phyloP scores from a whole-genome alignment of 2,329 filamentous ascomycete genomes.

The Paracorniculantispora psalliotae region DNA sequence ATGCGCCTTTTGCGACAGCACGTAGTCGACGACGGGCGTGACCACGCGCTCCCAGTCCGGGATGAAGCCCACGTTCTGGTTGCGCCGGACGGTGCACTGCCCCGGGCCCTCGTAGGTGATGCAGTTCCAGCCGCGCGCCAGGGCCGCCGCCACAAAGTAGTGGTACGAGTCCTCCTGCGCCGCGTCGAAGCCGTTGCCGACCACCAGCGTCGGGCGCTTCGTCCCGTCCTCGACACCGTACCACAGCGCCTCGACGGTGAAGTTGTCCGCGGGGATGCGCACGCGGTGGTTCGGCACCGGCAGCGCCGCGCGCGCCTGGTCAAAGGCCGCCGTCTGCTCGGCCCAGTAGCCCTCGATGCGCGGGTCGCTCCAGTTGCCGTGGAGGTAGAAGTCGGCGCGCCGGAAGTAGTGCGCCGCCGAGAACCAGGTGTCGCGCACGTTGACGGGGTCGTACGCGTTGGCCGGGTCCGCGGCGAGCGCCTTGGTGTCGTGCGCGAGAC shows the following conservation, averaged over 20 bases:
- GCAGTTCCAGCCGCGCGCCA: constrained; percentile 37
- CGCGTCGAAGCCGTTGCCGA: constrained; percentile 35
- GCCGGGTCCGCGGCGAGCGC: constrained; percentile 6
- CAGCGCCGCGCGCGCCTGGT: constrained; percentile 30
- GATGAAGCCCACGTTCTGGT: constrained; percentile 39
- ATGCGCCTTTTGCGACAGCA: constrained; percentile 13
- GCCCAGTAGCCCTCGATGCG: constrained; percentile 30
- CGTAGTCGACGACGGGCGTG: constrained; percentile 36
- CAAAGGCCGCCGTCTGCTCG: constrained; percentile 28
- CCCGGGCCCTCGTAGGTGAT: constrained; percentile 44
- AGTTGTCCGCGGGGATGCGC: constrained; percentile 24
- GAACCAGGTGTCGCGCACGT: constrained; percentile 22
- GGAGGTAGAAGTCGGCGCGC: constrained; percentile 32
- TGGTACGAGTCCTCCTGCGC: constrained; percentile 36
- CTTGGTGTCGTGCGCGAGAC: constrained; percentile 14
- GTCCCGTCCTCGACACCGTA: constrained; percentile 15
- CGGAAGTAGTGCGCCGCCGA: constrained; percentile 34
- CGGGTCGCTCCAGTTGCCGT: constrained; percentile 31
- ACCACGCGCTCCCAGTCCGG: constrained; percentile 38
- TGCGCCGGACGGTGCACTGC: constrained; percentile 35
- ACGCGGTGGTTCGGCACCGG: constrained; percentile 19
- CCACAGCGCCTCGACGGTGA: constrained; percentile 26
- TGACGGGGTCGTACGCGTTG: constrained; percentile 8
- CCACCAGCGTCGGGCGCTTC: constrained; percentile 28
- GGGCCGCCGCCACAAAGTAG: constrained; percentile 19